Evolutionary conservation across 306 rosid species (phyloP).

Genomic region (Quercus ilex): DNA sequence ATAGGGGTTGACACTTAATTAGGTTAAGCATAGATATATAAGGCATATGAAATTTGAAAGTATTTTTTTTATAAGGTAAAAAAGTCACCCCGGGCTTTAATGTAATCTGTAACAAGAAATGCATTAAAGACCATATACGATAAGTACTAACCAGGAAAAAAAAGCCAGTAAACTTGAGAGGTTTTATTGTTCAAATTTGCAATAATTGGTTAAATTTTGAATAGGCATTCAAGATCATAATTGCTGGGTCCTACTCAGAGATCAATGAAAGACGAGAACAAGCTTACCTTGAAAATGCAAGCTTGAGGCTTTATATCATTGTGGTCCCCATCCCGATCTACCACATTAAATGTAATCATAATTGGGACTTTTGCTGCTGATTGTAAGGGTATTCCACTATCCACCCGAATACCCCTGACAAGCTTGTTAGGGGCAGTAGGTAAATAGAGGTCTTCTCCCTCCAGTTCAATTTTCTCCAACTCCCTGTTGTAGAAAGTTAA

Average conservation of each 20-base stretch:
- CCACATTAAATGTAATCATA: conserved; percentile 85
- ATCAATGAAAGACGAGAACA: background rate
- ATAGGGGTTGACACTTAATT: background rate
- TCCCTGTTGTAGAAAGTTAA: conserved; percentile 52
- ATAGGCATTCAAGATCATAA: conserved; percentile 4
- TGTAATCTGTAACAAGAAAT: background rate
- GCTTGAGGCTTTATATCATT: conserved; percentile 83
- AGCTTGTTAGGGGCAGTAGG: conserved; percentile 92
- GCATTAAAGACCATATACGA: background rate
- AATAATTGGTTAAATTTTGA: conserved; percentile 12
- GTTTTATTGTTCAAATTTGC: conserved; percentile 3
- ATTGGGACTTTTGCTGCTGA: conserved; percentile 99
- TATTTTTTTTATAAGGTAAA: too few species aligned
- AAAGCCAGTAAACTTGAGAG: background rate
- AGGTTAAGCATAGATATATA: too few species aligned
- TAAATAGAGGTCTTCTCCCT: conserved; percentile 86
- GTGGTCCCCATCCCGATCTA: conserved; percentile 72
- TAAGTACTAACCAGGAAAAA: background rate
- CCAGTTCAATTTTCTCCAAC: conserved; percentile 86
- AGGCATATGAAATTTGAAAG: too few species aligned
- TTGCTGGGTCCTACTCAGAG: background rate
- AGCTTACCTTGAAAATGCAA: conserved; percentile 90
- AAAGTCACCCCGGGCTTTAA: too few species aligned
- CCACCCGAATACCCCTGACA: conserved; percentile 80
- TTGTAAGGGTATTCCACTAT: conserved; percentile 95